Base-by-base conservation (phyloP, 495 filamentous ascomycete species). In the Jackrogersella minutella region DNA sequence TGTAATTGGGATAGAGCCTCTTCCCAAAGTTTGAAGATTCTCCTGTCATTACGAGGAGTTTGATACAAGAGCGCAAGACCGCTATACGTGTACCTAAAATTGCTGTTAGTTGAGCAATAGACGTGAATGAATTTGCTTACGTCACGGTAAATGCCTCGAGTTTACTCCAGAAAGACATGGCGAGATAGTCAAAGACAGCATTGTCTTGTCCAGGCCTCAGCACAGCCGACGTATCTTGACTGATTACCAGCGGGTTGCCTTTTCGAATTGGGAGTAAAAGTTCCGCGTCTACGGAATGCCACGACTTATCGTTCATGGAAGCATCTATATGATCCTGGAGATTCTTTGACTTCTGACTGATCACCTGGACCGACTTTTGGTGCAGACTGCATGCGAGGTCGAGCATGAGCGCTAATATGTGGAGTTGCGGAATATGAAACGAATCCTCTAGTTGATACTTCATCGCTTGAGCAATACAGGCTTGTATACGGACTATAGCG, bases 361-460 rank as follows among this genome's bases (percentile, higher is more conserved):
- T 87, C 44, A 86, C 80, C 11, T 87, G 82, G 17, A 87, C 68
- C 77, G 76, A 74, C 26, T 85, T 84, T 26, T 82, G 75, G 56
- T 84, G 86, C 30, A 98, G 76, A 57, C 88, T 91, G 72, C 91
- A 96, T 16, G 87, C 86, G 19, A 98, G 86, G 74, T 98, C 93
- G 6, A 97, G 82, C 60, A 94, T 85, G 49, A 93, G 85, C 0
- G 89, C 78, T 19, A 97, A 70, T 0, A 88, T 84, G 41, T 85
- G 84, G 34, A 97, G 79, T 66, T 96, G 93, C 1, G 91, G 89
- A 26, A 93, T 85, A 31, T 86, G 80, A 33, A 85, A 82, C 37
- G 88, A 82, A 10, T 86, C 82, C 17, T 93, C 87, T 3, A 92
- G 78, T 61, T 97, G 93, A 52, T 91, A 82, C 60, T 88, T 92